Evolutionary conservation across 768 basidiomycete genomes (phyloP), one percentile per base, ranked within the genome.

Genomic region (Hirschioporus abietinus): DNA sequence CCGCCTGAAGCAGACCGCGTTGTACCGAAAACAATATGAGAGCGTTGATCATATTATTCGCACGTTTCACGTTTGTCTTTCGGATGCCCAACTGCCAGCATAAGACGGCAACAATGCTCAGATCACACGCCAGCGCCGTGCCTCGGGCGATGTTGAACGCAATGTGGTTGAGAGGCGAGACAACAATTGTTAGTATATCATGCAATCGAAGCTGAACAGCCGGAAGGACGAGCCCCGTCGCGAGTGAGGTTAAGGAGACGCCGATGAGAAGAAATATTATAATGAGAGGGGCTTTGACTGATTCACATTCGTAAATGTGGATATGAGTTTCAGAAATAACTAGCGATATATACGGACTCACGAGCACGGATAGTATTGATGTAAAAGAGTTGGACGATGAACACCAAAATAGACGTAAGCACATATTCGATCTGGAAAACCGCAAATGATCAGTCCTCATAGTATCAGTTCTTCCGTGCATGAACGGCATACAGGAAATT

Each of bases 81-180:
- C 60, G 60, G 12, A 25, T 61, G 60, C 60, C 30, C 18, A 61
- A 34, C 23, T 25, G 60, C 60, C 60, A 61, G 30, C 60, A 61
- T 15, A 61, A 15, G 23, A 34, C 60, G 3, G 30, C 60, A 3
- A 61, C 60, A 25, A 61, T 61, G 23, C 60, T 15, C 5, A 61
- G 24, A 23, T 61, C 60, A 24, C 60, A 61, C 12, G 25, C 60
- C 3, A 61, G 60, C 23, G 60, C 60, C 24, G 60, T 61, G 24
- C 25, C 60, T 61, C 60, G 10, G 60, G 60, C 60, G 30, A 61
- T 61, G 30, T 61, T 61, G 60, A 61, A 61, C 25, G 60, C 60
- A 3, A 61, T 4, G 23, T 61, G 60, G 17, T 61, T 61, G 60
- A 61, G 60, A 15, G 60, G 60, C 24, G 60, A 15, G 24, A 34